Conservation (phyloP, 2,329 filamentous ascomycete genomes). For the Tolypocladium ovalisporum region DNA sequence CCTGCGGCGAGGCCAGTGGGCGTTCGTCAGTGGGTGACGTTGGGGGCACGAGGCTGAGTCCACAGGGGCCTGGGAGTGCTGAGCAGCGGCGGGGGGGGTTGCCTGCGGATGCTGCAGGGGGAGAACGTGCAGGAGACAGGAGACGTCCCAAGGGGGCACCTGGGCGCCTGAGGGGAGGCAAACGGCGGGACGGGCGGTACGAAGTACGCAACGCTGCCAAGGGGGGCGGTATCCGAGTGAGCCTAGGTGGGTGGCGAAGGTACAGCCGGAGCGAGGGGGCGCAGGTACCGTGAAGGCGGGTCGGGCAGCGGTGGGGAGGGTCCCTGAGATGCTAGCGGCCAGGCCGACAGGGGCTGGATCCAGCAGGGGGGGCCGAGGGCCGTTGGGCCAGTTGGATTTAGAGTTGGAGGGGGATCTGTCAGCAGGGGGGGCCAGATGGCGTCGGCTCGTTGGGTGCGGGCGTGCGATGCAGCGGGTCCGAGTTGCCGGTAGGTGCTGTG, state of each 20-base stretch:
- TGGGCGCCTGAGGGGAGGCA: background rate
- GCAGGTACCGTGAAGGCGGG: conserved; percentile 3
- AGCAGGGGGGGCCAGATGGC: conserved; percentile 2
- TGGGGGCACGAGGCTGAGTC: conserved; percentile 32
- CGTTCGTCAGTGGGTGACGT: conserved; percentile 30
- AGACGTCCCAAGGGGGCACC: background rate
- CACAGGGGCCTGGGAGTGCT: conserved; percentile 4
- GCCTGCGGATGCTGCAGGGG: background rate
- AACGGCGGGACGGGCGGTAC: conserved; percentile 1
- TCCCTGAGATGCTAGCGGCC: conserved; percentile 8
- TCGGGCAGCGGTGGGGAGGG: background rate
- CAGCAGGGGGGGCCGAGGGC: conserved; percentile 4
- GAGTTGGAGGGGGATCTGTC: conserved; percentile 8
- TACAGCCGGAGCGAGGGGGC: conserved; percentile 4
- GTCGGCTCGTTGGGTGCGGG: background rate
- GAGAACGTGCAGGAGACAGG: background rate
- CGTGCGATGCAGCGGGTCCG: background rate
- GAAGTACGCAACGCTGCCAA: background rate
- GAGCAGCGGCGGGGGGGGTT: conserved; percentile 3
- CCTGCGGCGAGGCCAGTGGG: conserved; percentile 13
- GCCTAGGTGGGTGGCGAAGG: conserved; percentile 1
- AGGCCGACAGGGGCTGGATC: conserved; percentile 10
- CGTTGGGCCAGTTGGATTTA: conserved; percentile 4
- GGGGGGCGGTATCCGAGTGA: conserved; percentile 2
- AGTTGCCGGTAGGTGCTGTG: background rate